Evolutionary conservation across 305 asterid genomes (phyloP).

Genomic region (Fraxinus dipetala): DNA sequence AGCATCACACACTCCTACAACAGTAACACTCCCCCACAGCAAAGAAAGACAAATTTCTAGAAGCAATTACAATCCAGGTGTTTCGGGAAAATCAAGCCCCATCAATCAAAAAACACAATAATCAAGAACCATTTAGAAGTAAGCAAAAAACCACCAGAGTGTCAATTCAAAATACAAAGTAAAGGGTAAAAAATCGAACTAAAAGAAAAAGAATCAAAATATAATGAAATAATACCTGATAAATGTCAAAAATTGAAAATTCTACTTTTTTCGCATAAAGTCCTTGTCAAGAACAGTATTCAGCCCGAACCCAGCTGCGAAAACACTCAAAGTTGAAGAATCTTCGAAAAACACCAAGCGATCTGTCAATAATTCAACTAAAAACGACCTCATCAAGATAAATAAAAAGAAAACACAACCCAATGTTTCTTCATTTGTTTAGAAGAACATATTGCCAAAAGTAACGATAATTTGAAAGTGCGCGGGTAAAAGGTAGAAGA

Average conservation of each 20-base stretch:
- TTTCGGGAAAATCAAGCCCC: neutral
- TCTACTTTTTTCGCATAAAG: slow-evolving; percentile 20
- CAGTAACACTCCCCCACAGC: slow-evolving; percentile 1
- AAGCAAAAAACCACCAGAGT: slow-evolving; percentile 2
- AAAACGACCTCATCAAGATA: neutral
- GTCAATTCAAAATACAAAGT: slow-evolving; percentile 16
- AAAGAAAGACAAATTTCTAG: slow-evolving; percentile 2
- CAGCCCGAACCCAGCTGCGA: slow-evolving; percentile 22
- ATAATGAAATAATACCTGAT: slow-evolving; percentile 22
- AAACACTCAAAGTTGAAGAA: slow-evolving; percentile 21
- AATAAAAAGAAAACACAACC: slow-evolving; percentile 2
- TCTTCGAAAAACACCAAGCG: slow-evolving; percentile 1
- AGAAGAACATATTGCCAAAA: neutral
- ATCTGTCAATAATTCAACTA: slow-evolving; percentile 18
- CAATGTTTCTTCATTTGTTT: slow-evolving; percentile 2
- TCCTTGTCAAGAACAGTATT: neutral
- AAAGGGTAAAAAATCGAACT: slow-evolving; percentile 11
- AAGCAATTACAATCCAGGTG: neutral
- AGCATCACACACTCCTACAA: slow-evolving; percentile 3
- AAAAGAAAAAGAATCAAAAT: neutral
- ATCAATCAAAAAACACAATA: slow-evolving; percentile 15
- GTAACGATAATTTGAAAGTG: slow-evolving; percentile 53
- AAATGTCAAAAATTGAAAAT: neutral
- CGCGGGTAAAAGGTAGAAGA: slow-evolving; percentile 58
- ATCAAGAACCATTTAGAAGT: neutral